phyloP scores from a whole-genome alignment of 176 grass and related monocot species.

The Elymus sibiricus region DNA sequence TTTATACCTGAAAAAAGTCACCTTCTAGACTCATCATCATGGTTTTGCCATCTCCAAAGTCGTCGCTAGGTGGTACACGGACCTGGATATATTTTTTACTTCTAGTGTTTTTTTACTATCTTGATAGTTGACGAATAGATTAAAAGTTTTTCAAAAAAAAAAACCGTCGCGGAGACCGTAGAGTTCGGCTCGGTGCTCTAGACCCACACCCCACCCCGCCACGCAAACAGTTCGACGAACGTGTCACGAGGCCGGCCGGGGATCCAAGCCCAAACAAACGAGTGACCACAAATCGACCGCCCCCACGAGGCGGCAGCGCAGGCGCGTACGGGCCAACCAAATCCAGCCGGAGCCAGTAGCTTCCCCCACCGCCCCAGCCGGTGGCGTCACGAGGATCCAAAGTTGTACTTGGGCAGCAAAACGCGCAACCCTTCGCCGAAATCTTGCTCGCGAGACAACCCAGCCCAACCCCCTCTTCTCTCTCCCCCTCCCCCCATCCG shows the following conservation, averaged over 20 bases:
- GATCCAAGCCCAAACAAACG: conserved; percentile 5
- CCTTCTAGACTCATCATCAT: too few relatives aligned
- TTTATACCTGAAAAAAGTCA: too few relatives aligned
- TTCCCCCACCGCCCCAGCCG: neutral
- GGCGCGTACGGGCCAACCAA: neutral
- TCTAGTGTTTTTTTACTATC: too few relatives aligned
- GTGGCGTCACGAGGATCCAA: conserved; percentile 33
- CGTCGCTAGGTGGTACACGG: too few relatives aligned
- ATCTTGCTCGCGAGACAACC: neutral
- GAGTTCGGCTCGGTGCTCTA: too few relatives aligned
- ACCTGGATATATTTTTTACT: too few relatives aligned
- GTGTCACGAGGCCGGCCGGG: neutral
- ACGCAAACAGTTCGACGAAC: neutral
- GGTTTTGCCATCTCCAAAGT: too few relatives aligned
- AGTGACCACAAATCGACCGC: neutral
- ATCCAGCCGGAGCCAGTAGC: neutral
- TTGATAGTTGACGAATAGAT: too few relatives aligned
- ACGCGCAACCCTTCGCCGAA: neutral
- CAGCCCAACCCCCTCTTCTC: neutral
- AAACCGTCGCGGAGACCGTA: too few relatives aligned
- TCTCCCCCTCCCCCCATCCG: neutral
- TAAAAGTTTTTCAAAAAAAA: too few relatives aligned
- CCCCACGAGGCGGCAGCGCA: neutral
- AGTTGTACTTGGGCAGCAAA: neutral
- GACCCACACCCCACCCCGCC: neutral